These are phyloP conservation scores for Phoma sp. DNA, from an alignment of 2,329 filamentous ascomycete genomes.

Conservation along the genomic window DNA sequence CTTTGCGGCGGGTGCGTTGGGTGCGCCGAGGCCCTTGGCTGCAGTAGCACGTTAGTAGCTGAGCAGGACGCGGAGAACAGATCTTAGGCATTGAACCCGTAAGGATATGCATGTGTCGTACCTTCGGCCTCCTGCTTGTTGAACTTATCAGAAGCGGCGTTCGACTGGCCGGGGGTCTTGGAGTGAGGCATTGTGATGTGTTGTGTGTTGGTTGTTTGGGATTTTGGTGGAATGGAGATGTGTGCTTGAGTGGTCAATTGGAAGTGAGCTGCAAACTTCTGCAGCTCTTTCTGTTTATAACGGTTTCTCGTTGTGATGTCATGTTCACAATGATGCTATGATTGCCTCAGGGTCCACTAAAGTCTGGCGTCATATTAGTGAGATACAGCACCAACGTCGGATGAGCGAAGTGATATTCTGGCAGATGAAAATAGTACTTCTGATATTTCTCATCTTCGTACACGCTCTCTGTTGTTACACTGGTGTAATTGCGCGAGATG, in stretches of 20 bases:
- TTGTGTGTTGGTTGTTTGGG: neutral
- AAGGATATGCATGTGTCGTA: neutral
- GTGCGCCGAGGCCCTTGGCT: slow-evolving; percentile 27
- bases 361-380: slow-evolving; percentile 1
- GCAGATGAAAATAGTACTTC: too few relatives aligned
- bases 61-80: neutral
- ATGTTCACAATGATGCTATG: neutral
- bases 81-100: too few relatives aligned
- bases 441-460: too few relatives aligned
- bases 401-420: too few relatives aligned
- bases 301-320: slow-evolving; percentile 6
- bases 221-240: neutral
- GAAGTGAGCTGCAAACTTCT: neutral
- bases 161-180: slow-evolving; percentile 28
- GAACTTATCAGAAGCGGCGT: slow-evolving; percentile 26
- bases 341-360: slow-evolving; percentile 9
- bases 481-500: neutral
- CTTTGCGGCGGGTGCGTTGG: slow-evolving; percentile 25
- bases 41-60: neutral
- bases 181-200: slow-evolving; percentile 23
- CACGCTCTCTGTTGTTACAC: neutral
- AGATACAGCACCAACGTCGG: neutral
- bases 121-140: slow-evolving; percentile 27
- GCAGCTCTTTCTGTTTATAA: slow-evolving; percentile 8
- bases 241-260: neutral